Conservation (phyloP, 495 filamentous ascomycete genomes). For the Aspergillus saccharolyticus region DNA sequence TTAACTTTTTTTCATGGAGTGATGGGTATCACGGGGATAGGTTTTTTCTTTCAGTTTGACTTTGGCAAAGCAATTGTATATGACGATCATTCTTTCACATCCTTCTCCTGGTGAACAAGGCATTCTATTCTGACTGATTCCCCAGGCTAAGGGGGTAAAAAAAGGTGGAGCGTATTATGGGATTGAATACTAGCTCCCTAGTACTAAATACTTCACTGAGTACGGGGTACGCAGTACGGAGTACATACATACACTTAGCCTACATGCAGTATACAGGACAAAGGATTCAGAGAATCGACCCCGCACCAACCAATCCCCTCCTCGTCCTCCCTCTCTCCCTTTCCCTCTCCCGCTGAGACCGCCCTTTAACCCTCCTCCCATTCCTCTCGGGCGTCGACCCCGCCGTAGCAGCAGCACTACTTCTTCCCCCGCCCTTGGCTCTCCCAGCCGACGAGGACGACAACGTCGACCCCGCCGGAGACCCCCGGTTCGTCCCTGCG, state of each 20-base stretch:
- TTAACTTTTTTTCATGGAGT: background rate
- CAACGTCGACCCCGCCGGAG: background rate
- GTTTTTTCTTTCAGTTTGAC: background rate
- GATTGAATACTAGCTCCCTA: too few relatives aligned
- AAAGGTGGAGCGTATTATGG: too few relatives aligned
- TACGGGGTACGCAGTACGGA: too few relatives aligned
- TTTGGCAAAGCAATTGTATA: background rate
- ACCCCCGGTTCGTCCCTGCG: background rate
- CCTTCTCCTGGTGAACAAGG: background rate
- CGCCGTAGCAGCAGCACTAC: background rate
- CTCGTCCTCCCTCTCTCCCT: constrained; percentile 15
- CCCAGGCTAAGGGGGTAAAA: too few relatives aligned
- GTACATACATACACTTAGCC: too few relatives aligned
- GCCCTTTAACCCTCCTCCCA: constrained; percentile 8
- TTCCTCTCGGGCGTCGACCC: constrained; percentile 11
- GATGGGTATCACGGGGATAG: background rate
- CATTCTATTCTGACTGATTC: background rate
- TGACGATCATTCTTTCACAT: too few relatives aligned
- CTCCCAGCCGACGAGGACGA: constrained; percentile 10
- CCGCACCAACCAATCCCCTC: constrained; percentile 2
- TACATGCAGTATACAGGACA: too few relatives aligned
- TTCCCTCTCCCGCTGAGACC: constrained; percentile 14
- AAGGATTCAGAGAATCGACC: background rate
- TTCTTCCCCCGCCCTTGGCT: constrained; percentile 5
- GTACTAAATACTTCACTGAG: too few relatives aligned